phyloP scores from a whole-genome alignment of 148 eudicot genomes.

The Vaccinium vitisidaea region DNA sequence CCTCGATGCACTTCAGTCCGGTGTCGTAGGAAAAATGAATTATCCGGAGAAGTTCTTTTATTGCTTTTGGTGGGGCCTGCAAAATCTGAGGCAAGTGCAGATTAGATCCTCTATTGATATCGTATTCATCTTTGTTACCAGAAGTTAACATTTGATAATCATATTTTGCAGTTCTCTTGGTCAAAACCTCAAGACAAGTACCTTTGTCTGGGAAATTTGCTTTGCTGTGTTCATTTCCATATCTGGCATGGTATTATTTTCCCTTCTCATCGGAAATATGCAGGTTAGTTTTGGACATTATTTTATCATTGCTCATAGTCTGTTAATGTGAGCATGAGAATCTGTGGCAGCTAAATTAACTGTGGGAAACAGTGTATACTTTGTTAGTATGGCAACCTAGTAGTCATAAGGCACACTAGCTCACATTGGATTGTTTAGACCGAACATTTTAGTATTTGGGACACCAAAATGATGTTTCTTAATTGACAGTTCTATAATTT shows the following conservation, averaged over 20 bases:
- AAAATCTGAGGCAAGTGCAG: too few relatives aligned
- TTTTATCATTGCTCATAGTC: background rate
- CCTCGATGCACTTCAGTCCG: constrained; percentile 68
- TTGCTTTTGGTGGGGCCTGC: too few relatives aligned
- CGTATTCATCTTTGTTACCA: too few relatives aligned
- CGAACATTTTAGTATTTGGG: background rate
- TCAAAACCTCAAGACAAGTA: constrained; percentile 82
- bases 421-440: background rate
- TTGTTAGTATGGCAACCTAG: background rate
- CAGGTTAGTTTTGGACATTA: constrained; percentile 49
- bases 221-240: constrained; percentile 75
- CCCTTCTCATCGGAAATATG: constrained; percentile 87
- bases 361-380: background rate
- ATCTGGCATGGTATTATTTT: constrained; percentile 75
- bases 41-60: too few relatives aligned
- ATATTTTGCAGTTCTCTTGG: constrained; percentile 71
- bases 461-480: background rate
- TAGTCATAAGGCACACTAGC: background rate
- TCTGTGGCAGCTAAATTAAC: background rate
- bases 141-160: constrained; percentile 2
- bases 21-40: constrained; percentile 23
- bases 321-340: background rate
- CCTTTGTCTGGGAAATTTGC: constrained; percentile 65
- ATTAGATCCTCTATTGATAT: too few relatives aligned
- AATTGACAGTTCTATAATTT: background rate